A percentile compares a stretch with the other conserved stretches of the same genome.
phyloP scores from a whole-genome alignment of 768 basidiomycete species.

The Lenzites betulinus region DNA sequence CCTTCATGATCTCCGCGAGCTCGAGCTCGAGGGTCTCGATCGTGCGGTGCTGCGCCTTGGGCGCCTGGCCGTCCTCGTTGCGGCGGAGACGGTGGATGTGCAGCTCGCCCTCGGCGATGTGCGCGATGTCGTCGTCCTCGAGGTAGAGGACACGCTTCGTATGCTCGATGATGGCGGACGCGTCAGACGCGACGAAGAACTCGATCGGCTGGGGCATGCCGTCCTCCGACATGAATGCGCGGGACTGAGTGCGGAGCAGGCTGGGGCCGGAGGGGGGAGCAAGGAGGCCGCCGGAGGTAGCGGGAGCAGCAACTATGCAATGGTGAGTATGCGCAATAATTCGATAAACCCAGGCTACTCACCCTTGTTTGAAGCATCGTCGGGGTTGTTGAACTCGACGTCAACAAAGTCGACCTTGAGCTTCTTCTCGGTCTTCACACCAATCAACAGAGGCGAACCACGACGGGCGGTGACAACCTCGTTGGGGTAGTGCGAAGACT shows the following conservation, averaged over 20 bases:
- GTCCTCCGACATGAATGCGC: constrained; percentile 98
- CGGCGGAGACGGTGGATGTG: constrained; percentile 98
- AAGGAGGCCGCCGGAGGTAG: constrained; percentile 63
- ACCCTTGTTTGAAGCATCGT: constrained; percentile 51
- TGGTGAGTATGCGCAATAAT: not conserved
- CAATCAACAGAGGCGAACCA: constrained; percentile 93
- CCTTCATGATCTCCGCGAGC: constrained; percentile 99
- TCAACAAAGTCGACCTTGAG: constrained; percentile 99
- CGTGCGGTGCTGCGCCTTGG: constrained; percentile 75
- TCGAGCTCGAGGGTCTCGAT: constrained; percentile 99
- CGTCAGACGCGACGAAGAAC: constrained; percentile 99
- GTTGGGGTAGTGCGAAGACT: constrained; percentile 92
- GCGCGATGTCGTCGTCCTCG: constrained; percentile 98
- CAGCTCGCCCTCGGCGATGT: constrained; percentile 94
- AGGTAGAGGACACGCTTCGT: constrained; percentile 98
- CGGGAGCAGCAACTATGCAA: constrained; percentile 39
- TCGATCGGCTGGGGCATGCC: constrained; percentile 98
- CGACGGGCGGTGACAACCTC: constrained; percentile 95
- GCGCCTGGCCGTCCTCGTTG: constrained; percentile 66
- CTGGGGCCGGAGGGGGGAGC: constrained; percentile 73
- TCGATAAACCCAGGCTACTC: constrained; percentile 24
- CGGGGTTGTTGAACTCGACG: constrained; percentile 88
- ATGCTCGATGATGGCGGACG: constrained; percentile 95
- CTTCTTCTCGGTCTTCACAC: constrained; percentile 99
- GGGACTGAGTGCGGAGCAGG: constrained; percentile 90